Percentiles rank a stretch among this genome's conserved stretches.
phyloP scores from a whole-genome alignment of 169 alveolate species.

The Plasmodium berghei region DNA sequence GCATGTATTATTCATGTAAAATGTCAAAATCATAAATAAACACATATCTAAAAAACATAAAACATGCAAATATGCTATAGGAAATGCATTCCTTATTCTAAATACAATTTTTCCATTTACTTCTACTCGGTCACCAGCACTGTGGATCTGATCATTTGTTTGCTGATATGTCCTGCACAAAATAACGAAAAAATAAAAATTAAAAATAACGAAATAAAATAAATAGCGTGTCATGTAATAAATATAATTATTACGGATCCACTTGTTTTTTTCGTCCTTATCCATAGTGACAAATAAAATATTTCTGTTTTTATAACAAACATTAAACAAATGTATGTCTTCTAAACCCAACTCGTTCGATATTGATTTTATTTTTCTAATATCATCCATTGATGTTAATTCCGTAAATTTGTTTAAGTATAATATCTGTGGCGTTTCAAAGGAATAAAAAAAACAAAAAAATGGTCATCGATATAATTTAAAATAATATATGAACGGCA shows the following conservation, averaged over 20 bases:
- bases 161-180: conserved; percentile 63
- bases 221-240: background rate
- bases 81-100: too few relatives aligned
- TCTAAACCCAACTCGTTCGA: conserved; percentile 52
- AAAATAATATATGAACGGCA: background rate
- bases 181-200: background rate
- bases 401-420: conserved; percentile 68
- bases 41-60: too few relatives aligned
- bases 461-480: too few relatives aligned
- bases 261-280: conserved; percentile 53
- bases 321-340: conserved; percentile 39
- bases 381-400: conserved; percentile 66
- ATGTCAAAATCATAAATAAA: too few relatives aligned
- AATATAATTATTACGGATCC: conserved; percentile 40
- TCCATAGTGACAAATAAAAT: conserved; percentile 63
- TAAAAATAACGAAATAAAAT: conserved; percentile 3
- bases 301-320: conserved; percentile 49
- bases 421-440: conserved; percentile 23
- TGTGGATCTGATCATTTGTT: conserved; percentile 56
- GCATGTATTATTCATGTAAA: background rate
- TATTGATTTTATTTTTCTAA: conserved; percentile 38
- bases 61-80: too few relatives aligned
- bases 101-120: background rate
- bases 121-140: conserved; percentile 42
- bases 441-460: conserved; percentile 7